These are phyloP conservation scores for Euclidium syriacum DNA, from an alignment of 345 rosid species.

Conservation along the genomic window DNA sequence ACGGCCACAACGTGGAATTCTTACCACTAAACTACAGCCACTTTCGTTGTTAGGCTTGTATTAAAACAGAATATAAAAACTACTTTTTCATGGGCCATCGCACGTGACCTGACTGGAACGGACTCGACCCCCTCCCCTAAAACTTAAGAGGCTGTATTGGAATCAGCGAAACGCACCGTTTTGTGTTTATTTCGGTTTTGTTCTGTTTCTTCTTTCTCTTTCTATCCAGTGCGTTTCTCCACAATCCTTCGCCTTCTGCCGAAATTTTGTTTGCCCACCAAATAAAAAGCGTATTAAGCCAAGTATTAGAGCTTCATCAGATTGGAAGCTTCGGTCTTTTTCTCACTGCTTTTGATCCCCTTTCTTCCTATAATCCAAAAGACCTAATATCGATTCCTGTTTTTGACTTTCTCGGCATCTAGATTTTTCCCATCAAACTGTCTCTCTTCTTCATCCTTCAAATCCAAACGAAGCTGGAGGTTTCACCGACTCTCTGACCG, in stretches of 20 bases:
- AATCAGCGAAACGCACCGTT: constrained; percentile 15
- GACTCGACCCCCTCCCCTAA: neutral
- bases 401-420: constrained; percentile 11
- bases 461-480: constrained; percentile 13
- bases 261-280: constrained; percentile 10
- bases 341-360: neutral
- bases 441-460: neutral
- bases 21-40: constrained; percentile 79
- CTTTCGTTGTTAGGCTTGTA: too few species aligned
- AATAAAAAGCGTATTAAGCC: neutral
- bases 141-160: neutral
- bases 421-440: neutral
- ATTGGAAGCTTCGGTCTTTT: neutral
- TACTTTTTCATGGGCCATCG: neutral
- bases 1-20: constrained; percentile 88
- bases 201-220: neutral
- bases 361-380: neutral
- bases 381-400: neutral
- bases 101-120: constrained; percentile 5
- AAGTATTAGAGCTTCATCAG: constrained; percentile 8
- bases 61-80: too few species aligned
- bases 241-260: constrained; percentile 23
- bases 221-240: constrained; percentile 29
- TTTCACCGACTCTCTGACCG: neutral
- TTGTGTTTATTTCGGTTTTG: neutral